A percentile compares a stretch with the other conserved stretches of the same genome.
Conservation (phyloP, 2,329 filamentous ascomycete species). For the Ophiostoma quercus region DNA sequence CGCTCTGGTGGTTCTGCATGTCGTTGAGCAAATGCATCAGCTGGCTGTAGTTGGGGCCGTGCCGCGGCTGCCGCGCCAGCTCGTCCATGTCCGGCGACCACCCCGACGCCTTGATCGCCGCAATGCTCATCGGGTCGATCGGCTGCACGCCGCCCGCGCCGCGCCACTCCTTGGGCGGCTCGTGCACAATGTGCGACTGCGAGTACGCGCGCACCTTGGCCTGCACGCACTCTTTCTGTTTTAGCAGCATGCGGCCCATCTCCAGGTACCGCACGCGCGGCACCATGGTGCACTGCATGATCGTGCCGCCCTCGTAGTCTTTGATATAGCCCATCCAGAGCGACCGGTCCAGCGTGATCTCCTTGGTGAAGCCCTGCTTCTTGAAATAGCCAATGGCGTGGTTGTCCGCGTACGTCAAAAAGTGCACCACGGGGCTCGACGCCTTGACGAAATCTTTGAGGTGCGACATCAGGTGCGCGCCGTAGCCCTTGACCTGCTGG, state of each 20-base stretch:
- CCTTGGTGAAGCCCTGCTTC: constrained; percentile 98
- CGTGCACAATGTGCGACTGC: constrained; percentile 80
- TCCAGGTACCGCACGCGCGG: constrained; percentile 93
- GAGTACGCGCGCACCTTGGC: constrained; percentile 92
- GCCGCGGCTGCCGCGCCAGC: constrained; percentile 85
- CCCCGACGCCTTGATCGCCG: constrained; percentile 83
- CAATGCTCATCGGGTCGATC: constrained; percentile 81
- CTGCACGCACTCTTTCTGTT: constrained; percentile 92
- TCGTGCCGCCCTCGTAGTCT: constrained; percentile 96
- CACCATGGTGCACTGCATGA: constrained; percentile 99
- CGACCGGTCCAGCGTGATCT: constrained; percentile 83
- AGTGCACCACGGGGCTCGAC: constrained; percentile 95
- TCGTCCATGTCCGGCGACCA: constrained; percentile 99
- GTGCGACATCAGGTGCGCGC: constrained; percentile 95
- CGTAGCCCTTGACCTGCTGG: constrained; percentile 98
- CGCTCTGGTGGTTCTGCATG: constrained; percentile 85
- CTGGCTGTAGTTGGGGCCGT: constrained; percentile 93
- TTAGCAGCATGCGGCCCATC: constrained; percentile 84
- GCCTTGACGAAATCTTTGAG: constrained; percentile 98
- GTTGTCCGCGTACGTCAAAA: constrained; percentile 96
- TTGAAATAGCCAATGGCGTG: constrained; percentile 99
- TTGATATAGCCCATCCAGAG: constrained; percentile 99
- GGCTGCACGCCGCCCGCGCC: constrained; percentile 51
- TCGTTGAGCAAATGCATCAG: constrained; percentile 89
- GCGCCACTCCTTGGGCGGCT: constrained; percentile 75